phyloP scores from a whole-genome alignment of 306 rosid species.

The Hippophae rhamnoides region DNA sequence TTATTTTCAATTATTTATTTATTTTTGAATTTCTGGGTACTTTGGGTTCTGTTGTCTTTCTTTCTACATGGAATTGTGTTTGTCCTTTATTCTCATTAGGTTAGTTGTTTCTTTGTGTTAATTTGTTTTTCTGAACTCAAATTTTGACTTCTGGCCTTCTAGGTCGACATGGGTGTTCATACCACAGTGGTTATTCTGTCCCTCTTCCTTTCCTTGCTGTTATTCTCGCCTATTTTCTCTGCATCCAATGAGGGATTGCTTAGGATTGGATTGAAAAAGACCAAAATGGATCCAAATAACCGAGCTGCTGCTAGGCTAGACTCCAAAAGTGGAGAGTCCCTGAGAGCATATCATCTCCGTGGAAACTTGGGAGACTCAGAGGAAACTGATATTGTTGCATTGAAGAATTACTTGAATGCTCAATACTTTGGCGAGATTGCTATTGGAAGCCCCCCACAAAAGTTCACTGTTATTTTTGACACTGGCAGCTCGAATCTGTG shows the following conservation, averaged over 20 bases:
- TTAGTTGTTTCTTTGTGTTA: not conserved
- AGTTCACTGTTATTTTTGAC: constrained; percentile 77
- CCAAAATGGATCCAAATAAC: constrained; percentile 28
- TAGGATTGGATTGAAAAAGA: constrained; percentile 67
- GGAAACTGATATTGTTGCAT: constrained; percentile 38
- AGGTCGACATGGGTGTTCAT: constrained; percentile 52
- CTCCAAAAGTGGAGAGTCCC: constrained; percentile 21
- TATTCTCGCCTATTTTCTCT: constrained; percentile 36
- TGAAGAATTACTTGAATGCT: constrained; percentile 89
- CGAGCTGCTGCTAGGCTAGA: constrained; percentile 36
- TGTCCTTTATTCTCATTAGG: too few species aligned
- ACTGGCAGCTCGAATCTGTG: constrained; percentile 93
- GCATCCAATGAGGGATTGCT: constrained; percentile 42
- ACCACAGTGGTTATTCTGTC: constrained; percentile 29
- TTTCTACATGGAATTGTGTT: too few species aligned
- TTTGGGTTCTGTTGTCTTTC: too few species aligned
- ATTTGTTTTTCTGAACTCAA: not conserved
- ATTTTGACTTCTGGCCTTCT: constrained; percentile 14
- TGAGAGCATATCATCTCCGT: constrained; percentile 24
- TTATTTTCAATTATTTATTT: too few species aligned
- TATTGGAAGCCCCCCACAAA: constrained; percentile 84
- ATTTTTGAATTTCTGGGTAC: too few species aligned
- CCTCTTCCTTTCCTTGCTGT: constrained; percentile 36
- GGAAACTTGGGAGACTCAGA: constrained; percentile 23
- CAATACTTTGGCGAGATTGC: constrained; percentile 81